Conservation (phyloP, 1,284 basidiomycete genomes). For the Ganoderma lucidum region DNA sequence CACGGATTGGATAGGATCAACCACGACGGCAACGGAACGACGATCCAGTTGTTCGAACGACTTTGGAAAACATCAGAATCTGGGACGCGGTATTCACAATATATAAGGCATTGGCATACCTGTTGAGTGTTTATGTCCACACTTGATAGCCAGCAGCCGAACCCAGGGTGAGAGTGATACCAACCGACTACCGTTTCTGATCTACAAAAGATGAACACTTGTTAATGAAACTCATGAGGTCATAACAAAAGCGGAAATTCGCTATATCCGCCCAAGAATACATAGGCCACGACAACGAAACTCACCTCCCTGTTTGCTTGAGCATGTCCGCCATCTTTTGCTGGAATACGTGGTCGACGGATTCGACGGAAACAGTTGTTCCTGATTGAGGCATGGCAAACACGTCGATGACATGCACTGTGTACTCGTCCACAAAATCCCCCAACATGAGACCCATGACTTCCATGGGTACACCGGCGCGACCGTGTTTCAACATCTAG, state of each 20-base stretch:
- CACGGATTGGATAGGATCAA: conserved; percentile 99
- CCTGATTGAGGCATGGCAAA: conserved; percentile 99
- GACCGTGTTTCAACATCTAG: conserved; percentile 99
- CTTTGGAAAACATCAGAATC: conserved; percentile 49
- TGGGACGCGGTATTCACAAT: neutral
- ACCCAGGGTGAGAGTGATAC: conserved; percentile 99
- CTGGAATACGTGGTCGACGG: conserved; percentile 99
- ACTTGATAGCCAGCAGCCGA: conserved; percentile 98
- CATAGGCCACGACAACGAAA: conserved; percentile 16
- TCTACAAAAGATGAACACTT: conserved; percentile 50
- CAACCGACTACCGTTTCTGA: conserved; percentile 99
- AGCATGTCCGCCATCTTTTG: conserved; percentile 99
- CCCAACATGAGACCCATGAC: conserved; percentile 99
- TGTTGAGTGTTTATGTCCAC: conserved; percentile 99
- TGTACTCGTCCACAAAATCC: conserved; percentile 99
- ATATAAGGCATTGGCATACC: conserved; percentile 47
- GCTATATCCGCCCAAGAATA: neutral
- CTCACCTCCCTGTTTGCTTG: conserved; percentile 97
- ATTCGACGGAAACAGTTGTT: conserved; percentile 98
- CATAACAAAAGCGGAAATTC: neutral
- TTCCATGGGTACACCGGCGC: conserved; percentile 99
- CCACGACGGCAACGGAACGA: conserved; percentile 96
- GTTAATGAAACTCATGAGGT: neutral
- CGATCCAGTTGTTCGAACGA: conserved; percentile 97
- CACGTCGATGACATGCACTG: conserved; percentile 97